These are phyloP conservation scores for Pneumocystis canis DNA, from an alignment of 1,139 yeast species.

Conservation along the genomic window DNA sequence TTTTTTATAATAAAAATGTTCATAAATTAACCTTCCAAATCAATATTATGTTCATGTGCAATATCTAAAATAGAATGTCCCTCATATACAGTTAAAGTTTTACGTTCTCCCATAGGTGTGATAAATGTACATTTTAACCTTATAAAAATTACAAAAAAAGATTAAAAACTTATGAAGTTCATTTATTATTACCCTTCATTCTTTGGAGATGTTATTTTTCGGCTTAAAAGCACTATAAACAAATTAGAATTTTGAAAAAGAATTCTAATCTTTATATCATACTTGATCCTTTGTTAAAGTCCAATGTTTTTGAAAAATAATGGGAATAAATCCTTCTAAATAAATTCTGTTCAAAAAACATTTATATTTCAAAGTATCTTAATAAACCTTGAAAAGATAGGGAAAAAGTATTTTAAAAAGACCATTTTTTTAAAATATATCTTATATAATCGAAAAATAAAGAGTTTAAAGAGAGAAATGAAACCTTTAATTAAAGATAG, in stretches of 20 bases:
- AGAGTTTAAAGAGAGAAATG: neutral
- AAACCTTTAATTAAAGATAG: constrained; percentile 22
- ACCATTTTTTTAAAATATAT: neutral
- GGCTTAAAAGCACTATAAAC: neutral
- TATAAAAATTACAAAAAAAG: neutral
- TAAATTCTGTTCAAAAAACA: no score
- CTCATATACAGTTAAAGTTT: constrained; percentile 70
- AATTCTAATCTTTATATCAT: neutral
- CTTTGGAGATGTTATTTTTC: neutral
- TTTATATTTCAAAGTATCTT: no score
- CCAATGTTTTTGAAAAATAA: no score
- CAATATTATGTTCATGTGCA: constrained; percentile 84
- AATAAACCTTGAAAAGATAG: no score
- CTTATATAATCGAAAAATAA: neutral
- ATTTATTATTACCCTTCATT: neutral
- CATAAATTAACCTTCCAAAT: constrained; percentile 53
- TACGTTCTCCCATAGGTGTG: constrained; percentile 77
- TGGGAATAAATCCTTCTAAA: no score
- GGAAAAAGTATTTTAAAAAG: no score
- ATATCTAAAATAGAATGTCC: constrained; percentile 87
- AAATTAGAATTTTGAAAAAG: neutral
- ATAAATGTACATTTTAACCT: constrained; percentile 56
- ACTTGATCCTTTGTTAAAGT: neutral
- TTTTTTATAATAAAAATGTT: no score
- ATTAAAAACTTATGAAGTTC: neutral